phyloP scores from a whole-genome alignment of 2,329 filamentous ascomycete genomes.

The Daldinia sp. region DNA sequence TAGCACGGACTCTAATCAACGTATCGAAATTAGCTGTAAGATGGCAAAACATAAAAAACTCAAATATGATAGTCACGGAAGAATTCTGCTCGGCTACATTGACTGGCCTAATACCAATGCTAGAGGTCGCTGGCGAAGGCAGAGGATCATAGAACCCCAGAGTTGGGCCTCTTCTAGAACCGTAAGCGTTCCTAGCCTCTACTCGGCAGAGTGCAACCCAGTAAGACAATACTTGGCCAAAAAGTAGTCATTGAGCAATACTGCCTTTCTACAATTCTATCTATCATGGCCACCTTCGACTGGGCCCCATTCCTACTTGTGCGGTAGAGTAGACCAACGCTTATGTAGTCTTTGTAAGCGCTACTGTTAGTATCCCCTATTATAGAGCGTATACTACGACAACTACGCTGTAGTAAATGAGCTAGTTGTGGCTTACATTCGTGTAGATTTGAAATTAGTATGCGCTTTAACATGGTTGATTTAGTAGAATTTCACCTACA shows the following conservation, averaged over 20 bases:
- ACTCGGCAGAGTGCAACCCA: background rate
- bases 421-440: conserved; percentile 7
- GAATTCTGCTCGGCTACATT: background rate
- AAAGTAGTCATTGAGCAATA: background rate
- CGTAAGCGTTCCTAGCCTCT: background rate
- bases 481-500: conserved; percentile 11
- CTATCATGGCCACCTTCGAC: conserved; percentile 15
- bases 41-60: conserved; percentile 18
- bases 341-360: conserved; percentile 16
- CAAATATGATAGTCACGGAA: background rate
- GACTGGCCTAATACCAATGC: background rate
- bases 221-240: background rate
- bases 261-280: background rate
- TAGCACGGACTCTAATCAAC: background rate
- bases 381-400: conserved; percentile 6
- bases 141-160: background rate
- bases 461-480: background rate
- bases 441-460: conserved; percentile 5
- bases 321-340: conserved; percentile 22
- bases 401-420: background rate
- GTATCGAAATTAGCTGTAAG: conserved; percentile 18
- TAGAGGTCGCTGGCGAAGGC: background rate
- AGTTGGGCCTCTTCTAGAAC: conserved; percentile 7
- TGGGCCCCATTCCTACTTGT: conserved; percentile 32
- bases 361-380: conserved; percentile 9